A percentile compares a stretch with the other conserved stretches of the same genome.
Evolutionary conservation across 2,329 filamentous ascomycete genomes (phyloP).

Genomic region (Myriosclerotinia scirpicola): DNA sequence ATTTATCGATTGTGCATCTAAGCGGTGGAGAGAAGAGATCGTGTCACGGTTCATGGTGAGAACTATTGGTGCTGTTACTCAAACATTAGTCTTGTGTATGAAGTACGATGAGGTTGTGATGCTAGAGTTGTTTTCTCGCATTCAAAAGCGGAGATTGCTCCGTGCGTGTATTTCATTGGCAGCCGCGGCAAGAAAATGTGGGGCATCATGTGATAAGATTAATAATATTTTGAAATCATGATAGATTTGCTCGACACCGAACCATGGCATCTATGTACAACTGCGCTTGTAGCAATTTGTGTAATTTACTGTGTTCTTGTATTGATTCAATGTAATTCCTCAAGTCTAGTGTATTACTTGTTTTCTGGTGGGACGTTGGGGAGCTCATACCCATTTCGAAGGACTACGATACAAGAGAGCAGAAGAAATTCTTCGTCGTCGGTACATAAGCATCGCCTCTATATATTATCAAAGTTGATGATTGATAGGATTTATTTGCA

Average conservation of each 20-base stretch:
- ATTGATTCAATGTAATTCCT: not conserved
- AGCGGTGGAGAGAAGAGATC: not conserved
- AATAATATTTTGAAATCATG: too few relatives aligned
- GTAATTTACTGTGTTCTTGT: not conserved
- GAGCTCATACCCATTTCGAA: not conserved
- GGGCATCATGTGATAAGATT: too few relatives aligned
- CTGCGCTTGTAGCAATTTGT: not conserved
- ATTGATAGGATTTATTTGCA: not conserved
- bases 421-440: not conserved
- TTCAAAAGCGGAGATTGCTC: not conserved
- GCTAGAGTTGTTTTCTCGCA: too few relatives aligned
- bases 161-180: not conserved
- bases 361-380: not conserved
- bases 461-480: slow-evolving; percentile 2
- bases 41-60: not conserved
- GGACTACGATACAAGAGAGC: not conserved
- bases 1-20: not conserved
- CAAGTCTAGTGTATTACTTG: not conserved
- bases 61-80: not conserved
- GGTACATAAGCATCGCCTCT: not conserved
- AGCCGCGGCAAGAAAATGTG: too few relatives aligned
- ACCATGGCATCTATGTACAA: not conserved
- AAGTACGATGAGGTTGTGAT: too few relatives aligned
- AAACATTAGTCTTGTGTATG: too few relatives aligned
- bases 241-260: not conserved